Evolutionary conservation across 2,329 filamentous ascomycete species (phyloP).

Genomic region (Mycosphaerella sp.): DNA sequence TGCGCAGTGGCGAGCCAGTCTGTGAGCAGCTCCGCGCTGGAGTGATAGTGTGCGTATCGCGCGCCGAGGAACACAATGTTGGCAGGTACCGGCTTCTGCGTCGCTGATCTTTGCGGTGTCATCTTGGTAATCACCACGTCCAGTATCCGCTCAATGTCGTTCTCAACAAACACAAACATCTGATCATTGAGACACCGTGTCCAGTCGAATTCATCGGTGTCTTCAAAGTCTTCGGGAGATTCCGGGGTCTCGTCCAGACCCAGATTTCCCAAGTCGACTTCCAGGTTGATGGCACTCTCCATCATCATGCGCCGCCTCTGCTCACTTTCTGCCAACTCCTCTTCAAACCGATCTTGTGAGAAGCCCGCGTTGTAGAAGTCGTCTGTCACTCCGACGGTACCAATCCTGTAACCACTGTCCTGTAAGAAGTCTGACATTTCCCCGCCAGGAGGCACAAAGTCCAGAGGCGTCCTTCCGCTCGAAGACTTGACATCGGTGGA

Average conservation of each 20-base stretch:
- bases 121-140: constrained; percentile 97
- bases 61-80: constrained; percentile 96
- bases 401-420: constrained; percentile 86
- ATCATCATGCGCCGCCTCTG: constrained; percentile 97
- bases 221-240: constrained; percentile 78
- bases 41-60: constrained; percentile 93
- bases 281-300: constrained; percentile 93
- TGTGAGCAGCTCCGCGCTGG: constrained; percentile 74
- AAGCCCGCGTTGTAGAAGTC: constrained; percentile 95
- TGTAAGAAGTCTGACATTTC: constrained; percentile 95
- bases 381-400: constrained; percentile 69
- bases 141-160: constrained; percentile 82
- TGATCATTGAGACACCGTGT: constrained; percentile 89
- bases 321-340: constrained; percentile 95
- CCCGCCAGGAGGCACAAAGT: constrained; percentile 80
- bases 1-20: constrained; percentile 78
- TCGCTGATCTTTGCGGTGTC: constrained; percentile 89
- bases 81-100: constrained; percentile 95
- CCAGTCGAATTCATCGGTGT: constrained; percentile 94
- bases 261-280: constrained; percentile 92
- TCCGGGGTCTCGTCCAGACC: constrained; percentile 94
- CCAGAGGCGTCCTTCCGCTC: constrained; percentile 85
- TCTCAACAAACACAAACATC: constrained; percentile 99
- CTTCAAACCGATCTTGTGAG: constrained; percentile 88
- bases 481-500: constrained; percentile 95